phyloP scores from a whole-genome alignment of 192 early-diverging fungal genomes.

The Phlyctochytrium bullatum region DNA sequence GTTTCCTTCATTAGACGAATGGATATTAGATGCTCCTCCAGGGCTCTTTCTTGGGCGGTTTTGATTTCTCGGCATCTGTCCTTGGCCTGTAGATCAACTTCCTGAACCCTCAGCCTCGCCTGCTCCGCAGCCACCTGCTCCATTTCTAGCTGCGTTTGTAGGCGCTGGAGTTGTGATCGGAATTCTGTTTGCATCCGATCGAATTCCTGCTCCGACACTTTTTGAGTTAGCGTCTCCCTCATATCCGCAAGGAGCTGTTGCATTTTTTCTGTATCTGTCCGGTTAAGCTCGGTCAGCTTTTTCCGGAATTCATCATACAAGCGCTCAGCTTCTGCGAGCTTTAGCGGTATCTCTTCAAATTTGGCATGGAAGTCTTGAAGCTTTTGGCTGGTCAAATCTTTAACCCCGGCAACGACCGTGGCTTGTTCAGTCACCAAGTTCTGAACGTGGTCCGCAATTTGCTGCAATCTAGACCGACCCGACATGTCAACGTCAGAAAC shows the following conservation, averaged over 20 bases:
- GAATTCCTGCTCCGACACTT: slow-evolving; percentile 16
- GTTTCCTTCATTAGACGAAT: slow-evolving; percentile 16
- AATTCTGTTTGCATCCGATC: slow-evolving; percentile 26
- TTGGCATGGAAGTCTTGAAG: slow-evolving; percentile 14
- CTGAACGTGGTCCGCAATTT: slow-evolving; percentile 18
- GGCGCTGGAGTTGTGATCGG: not conserved
- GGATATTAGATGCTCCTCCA: slow-evolving; percentile 15
- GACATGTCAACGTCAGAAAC: slow-evolving; percentile 25
- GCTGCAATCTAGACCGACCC: slow-evolving; percentile 13
- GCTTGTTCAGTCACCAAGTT: slow-evolving; percentile 15
- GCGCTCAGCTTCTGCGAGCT: slow-evolving; percentile 12
- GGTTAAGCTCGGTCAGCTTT: slow-evolving; percentile 1
- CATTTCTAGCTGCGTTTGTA: slow-evolving; percentile 23
- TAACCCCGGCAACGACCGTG: slow-evolving; percentile 6
- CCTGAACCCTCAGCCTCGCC: slow-evolving; percentile 8
- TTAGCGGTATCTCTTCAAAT: slow-evolving; percentile 21
- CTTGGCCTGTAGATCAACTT: slow-evolving; percentile 2
- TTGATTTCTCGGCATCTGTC: slow-evolving; percentile 22
- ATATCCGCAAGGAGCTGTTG: slow-evolving; percentile 6
- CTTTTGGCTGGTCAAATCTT: slow-evolving; percentile 11
- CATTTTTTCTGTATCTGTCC: slow-evolving; percentile 12
- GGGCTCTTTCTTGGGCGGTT: slow-evolving; percentile 11
- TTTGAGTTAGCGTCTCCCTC: slow-evolving; percentile 12
- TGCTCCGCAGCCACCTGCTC: slow-evolving; percentile 17
- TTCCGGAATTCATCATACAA: slow-evolving; percentile 21